These are phyloP conservation scores for Penicillium mononematosum DNA, from an alignment of 495 filamentous ascomycete species.

Conservation along the genomic window DNA sequence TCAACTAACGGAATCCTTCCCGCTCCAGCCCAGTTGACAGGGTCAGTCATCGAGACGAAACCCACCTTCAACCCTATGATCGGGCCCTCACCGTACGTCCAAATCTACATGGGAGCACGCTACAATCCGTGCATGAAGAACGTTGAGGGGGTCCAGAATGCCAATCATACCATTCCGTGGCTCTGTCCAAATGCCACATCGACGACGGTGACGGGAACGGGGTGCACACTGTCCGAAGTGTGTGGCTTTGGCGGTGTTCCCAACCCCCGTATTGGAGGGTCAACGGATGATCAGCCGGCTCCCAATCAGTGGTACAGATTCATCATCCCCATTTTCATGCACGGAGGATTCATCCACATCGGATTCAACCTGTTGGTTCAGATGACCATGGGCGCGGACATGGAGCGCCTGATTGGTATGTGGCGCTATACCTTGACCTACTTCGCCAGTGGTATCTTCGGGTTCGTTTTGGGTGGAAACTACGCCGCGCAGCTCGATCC, in stretches of 20 bases:
- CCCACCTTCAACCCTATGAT: constrained; percentile 96
- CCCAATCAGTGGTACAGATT: constrained; percentile 98
- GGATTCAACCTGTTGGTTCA: constrained; percentile 93
- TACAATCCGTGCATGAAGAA: constrained; percentile 95
- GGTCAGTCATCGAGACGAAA: constrained; percentile 76
- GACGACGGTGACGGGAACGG: constrained; percentile 20
- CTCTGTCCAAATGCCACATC: constrained; percentile 76
- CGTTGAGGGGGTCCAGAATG: constrained; percentile 61
- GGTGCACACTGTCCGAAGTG: constrained; percentile 71
- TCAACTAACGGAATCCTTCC: constrained; percentile 15
- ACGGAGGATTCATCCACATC: constrained; percentile 91
- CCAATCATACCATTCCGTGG: constrained; percentile 53
- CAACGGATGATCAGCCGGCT: constrained; percentile 44
- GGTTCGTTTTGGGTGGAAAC: constrained; percentile 93
- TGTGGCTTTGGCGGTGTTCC: constrained; percentile 79
- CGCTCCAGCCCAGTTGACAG: constrained; percentile 39
- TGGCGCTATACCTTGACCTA: constrained; percentile 87
- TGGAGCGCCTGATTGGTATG: constrained; percentile 84
- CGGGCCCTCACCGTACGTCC: constrained; percentile 81
- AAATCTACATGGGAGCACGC: constrained; percentile 95
- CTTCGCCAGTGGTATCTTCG: constrained; percentile 88
- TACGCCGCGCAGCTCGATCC: constrained; percentile 77
- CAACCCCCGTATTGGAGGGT: constrained; percentile 49
- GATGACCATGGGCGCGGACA: constrained; percentile 79
- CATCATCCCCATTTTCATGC: constrained; percentile 92